These are phyloP conservation scores for Pyrenophora graminea DNA, from an alignment of 2,329 filamentous ascomycete genomes.

Conservation along the genomic window DNA sequence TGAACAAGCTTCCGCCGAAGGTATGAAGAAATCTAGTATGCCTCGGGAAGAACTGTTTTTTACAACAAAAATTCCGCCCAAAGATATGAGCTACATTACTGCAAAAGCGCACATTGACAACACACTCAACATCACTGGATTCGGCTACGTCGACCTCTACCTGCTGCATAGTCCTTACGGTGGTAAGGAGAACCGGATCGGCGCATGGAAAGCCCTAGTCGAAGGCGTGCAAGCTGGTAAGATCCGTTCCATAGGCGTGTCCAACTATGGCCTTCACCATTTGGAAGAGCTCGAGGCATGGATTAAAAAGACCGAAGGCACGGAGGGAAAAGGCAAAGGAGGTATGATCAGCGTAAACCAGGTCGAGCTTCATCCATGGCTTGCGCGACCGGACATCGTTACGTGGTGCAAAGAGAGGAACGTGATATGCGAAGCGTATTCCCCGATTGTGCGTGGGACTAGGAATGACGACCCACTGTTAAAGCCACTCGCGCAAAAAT, in stretches of 20 bases:
- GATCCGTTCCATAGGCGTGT: constrained; percentile 58
- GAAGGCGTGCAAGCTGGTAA: constrained; percentile 58
- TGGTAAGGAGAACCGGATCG: constrained; percentile 54
- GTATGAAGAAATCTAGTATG: constrained; percentile 62
- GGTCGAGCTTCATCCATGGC: constrained; percentile 85
- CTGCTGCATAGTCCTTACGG: constrained; percentile 60
- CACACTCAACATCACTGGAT: constrained; percentile 58
- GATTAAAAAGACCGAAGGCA: constrained; percentile 66
- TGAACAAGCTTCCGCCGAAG: constrained; percentile 68
- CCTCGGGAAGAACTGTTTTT: constrained; percentile 66
- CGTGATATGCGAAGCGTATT: constrained; percentile 55
- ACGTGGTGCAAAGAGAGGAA: constrained; percentile 69
- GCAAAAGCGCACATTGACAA: constrained; percentile 63
- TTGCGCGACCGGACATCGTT: constrained; percentile 76
- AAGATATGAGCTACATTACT: constrained; percentile 63
- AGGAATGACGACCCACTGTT: constrained; percentile 60
- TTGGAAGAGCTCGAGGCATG: constrained; percentile 58
- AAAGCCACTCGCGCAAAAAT: constrained; percentile 57
- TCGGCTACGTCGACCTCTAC: constrained; percentile 70
- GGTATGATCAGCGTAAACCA: constrained; percentile 83
- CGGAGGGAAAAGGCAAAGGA: constrained; percentile 64
- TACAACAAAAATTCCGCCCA: constrained; percentile 70
- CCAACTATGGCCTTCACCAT: constrained; percentile 61
- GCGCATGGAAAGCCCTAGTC: constrained; percentile 59
- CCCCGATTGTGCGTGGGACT: constrained; percentile 50